Base-by-base conservation (phyloP, 805 yeast species). In the Torulaspora franciscae region DNA sequence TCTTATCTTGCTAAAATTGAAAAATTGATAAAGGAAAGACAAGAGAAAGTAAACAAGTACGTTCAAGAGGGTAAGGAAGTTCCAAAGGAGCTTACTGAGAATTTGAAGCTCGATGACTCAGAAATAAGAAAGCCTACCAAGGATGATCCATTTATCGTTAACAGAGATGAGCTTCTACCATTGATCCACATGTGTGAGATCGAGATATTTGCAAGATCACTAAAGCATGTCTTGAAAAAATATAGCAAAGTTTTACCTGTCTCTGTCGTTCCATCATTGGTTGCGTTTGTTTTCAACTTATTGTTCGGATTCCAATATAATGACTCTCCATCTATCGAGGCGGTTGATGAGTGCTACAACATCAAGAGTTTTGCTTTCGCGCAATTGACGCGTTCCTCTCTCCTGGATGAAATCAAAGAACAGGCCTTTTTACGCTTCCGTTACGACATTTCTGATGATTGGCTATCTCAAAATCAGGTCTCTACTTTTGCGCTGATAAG, bases 171-270 rank as follows among this genome's bases (percentile, higher is more conserved):
- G 51, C 69, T 77, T 48, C 56, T 66, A 6, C 69, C 80, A n/a
- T 69, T 85, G 38, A 65, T 72, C 45, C 61, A 56, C 10, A 63
- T 81, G 32, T 64, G 80, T 25, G 62, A 64, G 41, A 40, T 62
- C 14, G 98, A 90, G 66, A 82, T 90, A 71, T 65, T 90, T 55
- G 77, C 91, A 19, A 82, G 99, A 68, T 78, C 86, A 23, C 65
- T 78, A 40, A 91, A 91, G 69, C 95, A 88, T 57, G 62, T 82
- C 36, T 67, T 90, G 56, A 80, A 88, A 59, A 61, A 64, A 3
- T 59, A 65, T 23, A 62, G 82, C 32, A 54, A 52, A 5, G 43
- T 54, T 1, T 58, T 81, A 13, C 87, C 93, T 13, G 43, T 75
- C 8, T 65, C 72, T 34, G 68, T 83, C 47, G 73, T 76, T 43